Percentiles rank a stretch among this genome's conserved stretches.
These are phyloP conservation scores for Cladochytrium replicatum DNA, from an alignment of 192 early-diverging fungal genomes.

Conservation along the genomic window DNA sequence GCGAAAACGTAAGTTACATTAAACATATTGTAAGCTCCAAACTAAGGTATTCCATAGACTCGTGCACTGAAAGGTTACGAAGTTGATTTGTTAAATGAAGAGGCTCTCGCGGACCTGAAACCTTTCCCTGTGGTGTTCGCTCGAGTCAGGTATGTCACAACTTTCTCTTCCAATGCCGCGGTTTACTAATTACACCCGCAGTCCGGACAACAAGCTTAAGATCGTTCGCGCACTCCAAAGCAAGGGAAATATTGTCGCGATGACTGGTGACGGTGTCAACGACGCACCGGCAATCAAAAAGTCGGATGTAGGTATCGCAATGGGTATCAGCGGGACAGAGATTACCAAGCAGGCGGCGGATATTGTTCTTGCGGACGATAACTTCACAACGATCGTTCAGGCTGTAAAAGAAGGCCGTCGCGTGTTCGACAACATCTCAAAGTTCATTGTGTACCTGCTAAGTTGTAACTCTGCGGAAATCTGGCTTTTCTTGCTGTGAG, in stretches of 20 bases:
- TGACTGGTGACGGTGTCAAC: slow-evolving; percentile 94
- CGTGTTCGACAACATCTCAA: slow-evolving; percentile 96
- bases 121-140: slow-evolving; percentile 97
- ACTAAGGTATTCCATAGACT: slow-evolving; percentile 21
- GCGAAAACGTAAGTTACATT: slow-evolving; percentile 21
- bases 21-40: slow-evolving; percentile 2
- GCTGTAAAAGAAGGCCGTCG: slow-evolving; percentile 88
- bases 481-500: slow-evolving; percentile 72
- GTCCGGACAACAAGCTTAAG: slow-evolving; percentile 93
- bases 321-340: slow-evolving; percentile 93
- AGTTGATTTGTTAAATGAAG: slow-evolving; percentile 83
- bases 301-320: slow-evolving; percentile 92
- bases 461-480: slow-evolving; percentile 95
- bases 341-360: slow-evolving; percentile 98
- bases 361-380: slow-evolving; percentile 88
- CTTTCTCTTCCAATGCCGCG: not conserved
- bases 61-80: slow-evolving; percentile 83
- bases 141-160: slow-evolving; percentile 51
- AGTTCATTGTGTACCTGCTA: slow-evolving; percentile 92
- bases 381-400: slow-evolving; percentile 91
- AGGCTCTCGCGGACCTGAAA: slow-evolving; percentile 62
- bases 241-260: slow-evolving; percentile 61
- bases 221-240: slow-evolving; percentile 86
- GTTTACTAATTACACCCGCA: slow-evolving; percentile 9
- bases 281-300: slow-evolving; percentile 95